Evolutionary conservation across 2,329 filamentous ascomycete genomes (phyloP), one percentile per base, ranked within the genome.

Genomic region (Aspergillus ruber): DNA sequence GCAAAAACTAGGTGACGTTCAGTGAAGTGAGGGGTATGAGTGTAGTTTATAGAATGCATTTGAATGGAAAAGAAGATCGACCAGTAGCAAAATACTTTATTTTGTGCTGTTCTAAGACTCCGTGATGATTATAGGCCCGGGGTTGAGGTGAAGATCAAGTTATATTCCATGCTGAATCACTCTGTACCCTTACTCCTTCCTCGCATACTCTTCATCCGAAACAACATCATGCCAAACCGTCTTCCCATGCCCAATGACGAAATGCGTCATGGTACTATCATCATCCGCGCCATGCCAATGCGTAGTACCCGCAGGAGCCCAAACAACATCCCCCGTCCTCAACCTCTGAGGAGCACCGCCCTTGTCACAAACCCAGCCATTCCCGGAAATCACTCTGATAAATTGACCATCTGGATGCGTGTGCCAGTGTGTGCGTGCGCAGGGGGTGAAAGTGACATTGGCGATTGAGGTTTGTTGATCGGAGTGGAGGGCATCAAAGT

Each of bases 231-330:
- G 38, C 38, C 38, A 40, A 23, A 23, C 38, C 7, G 38, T 40
- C 17, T 23, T 40, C 1, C 38, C 38, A 21, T 13, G 18, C 17
- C 38, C 38, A 40, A 40, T 18, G 3, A 40, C 38, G 23, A 40
- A 40, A 59, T 74, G 71, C 42, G 64, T 61, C 71, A 74, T 69
- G 46, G 65, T 55, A 42, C 64, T 71, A 7, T 56, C 60, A 13
- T 66, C 65, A 36, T 68, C 71, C 2, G 67, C 71, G 3, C 71
- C 71, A 54, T 74, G 71, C 72, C 72, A 74, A 52, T 74, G 72
- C 40, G 59, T 67, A 39, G 70, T 72, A 2, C 70, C 69, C 0
- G 67, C 57, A 6, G 68, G 63, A 20, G 62, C 60, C 62, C 68
- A 70, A 18, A 74, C 61, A 0, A 72, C 58, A 56, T 74, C 72